Evolutionary conservation across 257 asterid genomes (phyloP), one percentile per base, ranked within the genome.

Genomic region (Haberlea rhodopensis): DNA sequence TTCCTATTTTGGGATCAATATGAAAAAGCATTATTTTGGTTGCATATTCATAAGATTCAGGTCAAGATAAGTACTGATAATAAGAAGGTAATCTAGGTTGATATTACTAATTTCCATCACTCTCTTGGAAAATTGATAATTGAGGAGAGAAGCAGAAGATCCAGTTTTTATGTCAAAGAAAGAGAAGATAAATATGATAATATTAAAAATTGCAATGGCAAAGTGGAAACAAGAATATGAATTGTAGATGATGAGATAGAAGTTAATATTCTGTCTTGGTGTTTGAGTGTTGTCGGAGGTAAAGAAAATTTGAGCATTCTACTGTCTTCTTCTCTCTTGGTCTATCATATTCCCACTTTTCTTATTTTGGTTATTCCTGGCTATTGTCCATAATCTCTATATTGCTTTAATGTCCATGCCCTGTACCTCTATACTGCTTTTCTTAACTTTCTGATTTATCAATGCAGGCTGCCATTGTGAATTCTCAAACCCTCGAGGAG

Each of bases 401-500:
- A 55, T 51, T 27, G 22, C 10, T 58, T 69, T 56, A 40, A 62
- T 65, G 29, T n/a, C 49, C 19, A 5, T 61, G 23, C 61, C n/a
- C n/a, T n/a, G n/a, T n/a, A 13, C n/a, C 52, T 43, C 8, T 8
- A 13, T n/a, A 8, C 19, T 43, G 45, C 59, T 64, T 16, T 31
- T 57, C n/a, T 63, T 37, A 31, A 70, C 57, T 31, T 11, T 68
- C 29, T 73, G 57, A n/a, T 64, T 23, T 66, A 61, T 59, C 57
- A 65, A 2, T 83, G 82, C 89, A 94, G 97, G 97, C 99, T 84
- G 99, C 99, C 68, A 94, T 94, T 73, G 87, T 84, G 71, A 94
- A 90, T 74, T 85, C 99, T 53, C 96, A 90, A 78, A 87, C 99
- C 65, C 95, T 94, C 45, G 99, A 94, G 80, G 96, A 94, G 82